Evolutionary conservation across 148 eudicot genomes (phyloP).

Genomic region (Diospyros kaki): DNA sequence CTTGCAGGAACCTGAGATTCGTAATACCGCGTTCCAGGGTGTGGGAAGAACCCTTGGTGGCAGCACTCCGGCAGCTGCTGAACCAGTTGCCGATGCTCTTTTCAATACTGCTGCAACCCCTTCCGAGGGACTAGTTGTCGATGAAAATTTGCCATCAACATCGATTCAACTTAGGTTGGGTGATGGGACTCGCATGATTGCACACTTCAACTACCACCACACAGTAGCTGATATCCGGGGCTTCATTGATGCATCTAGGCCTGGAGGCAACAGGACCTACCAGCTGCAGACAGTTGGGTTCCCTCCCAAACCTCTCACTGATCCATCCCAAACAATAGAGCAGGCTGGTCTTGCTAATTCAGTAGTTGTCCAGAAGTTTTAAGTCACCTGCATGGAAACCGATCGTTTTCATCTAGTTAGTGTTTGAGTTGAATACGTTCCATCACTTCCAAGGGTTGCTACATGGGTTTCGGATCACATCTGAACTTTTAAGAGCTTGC

Average conservation of each 20-base stretch:
- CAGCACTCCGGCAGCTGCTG: constrained; percentile 19
- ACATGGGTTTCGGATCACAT: background rate
- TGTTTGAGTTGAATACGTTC: background rate
- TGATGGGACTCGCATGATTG: constrained; percentile 61
- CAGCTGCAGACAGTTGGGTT: constrained; percentile 67
- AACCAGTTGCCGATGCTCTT: constrained; percentile 22
- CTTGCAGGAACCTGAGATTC: constrained; percentile 54
- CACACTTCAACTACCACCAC: constrained; percentile 56
- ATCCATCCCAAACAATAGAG: constrained; percentile 56
- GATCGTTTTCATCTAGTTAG: background rate
- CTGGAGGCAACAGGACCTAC: constrained; percentile 45
- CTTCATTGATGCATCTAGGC: constrained; percentile 64
- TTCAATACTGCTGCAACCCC: constrained; percentile 36
- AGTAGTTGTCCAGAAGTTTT: constrained; percentile 57
- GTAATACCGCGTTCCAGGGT: constrained; percentile 44
- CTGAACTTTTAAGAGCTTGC: constrained; percentile 3
- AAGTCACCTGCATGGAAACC: background rate
- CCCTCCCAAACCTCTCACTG: constrained; percentile 63
- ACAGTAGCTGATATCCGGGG: constrained; percentile 44
- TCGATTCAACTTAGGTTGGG: constrained; percentile 58
- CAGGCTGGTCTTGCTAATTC: constrained; percentile 60
- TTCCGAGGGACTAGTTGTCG: constrained; percentile 36
- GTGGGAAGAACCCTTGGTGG: constrained; percentile 53
- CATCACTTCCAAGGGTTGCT: background rate
- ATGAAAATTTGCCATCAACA: constrained; percentile 47